Evolutionary conservation across 768 basidiomycete species (phyloP).

Genomic region (Astraeus odoratus): DNA sequence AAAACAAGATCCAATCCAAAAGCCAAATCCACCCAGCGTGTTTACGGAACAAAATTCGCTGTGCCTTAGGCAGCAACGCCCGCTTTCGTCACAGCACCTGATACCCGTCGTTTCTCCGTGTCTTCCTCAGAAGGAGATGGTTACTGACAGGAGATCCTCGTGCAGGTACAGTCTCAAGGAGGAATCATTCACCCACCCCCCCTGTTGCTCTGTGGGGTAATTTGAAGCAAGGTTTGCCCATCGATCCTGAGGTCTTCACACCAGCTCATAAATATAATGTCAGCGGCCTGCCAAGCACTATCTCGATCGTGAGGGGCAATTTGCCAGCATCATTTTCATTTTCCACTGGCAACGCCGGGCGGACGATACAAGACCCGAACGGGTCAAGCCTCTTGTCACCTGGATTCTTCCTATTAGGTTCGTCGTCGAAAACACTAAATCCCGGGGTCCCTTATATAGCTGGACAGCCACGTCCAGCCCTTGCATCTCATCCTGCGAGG

Average conservation of each 20-base stretch:
- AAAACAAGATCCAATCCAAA: slow-evolving; percentile 23
- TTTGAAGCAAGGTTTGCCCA: slow-evolving; percentile 20
- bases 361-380: slow-evolving; percentile 21
- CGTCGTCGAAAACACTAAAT: slow-evolving; percentile 16
- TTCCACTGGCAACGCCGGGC: slow-evolving; percentile 16
- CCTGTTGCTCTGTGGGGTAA: slow-evolving; percentile 12
- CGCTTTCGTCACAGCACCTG: background rate
- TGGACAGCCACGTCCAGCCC: slow-evolving; percentile 18
- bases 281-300: background rate
- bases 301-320: slow-evolving; percentile 8
- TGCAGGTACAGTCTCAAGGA: background rate
- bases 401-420: slow-evolving; percentile 23
- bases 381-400: slow-evolving; percentile 19
- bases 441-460: slow-evolving; percentile 23
- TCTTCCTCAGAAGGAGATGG: background rate
- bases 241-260: too few relatives aligned
- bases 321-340: slow-evolving; percentile 12
- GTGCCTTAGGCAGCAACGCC: slow-evolving; percentile 13
- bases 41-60: slow-evolving; percentile 25
- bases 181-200: slow-evolving; percentile 17
- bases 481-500: slow-evolving; percentile 10
- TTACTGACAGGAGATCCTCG: background rate
- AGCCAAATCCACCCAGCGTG: slow-evolving; percentile 27
- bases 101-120: background rate
- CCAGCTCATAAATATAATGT: background rate